These are phyloP conservation scores for Acaromyces ingoldii DNA, from an alignment of 1,284 basidiomycete species.

Conservation along the genomic window DNA sequence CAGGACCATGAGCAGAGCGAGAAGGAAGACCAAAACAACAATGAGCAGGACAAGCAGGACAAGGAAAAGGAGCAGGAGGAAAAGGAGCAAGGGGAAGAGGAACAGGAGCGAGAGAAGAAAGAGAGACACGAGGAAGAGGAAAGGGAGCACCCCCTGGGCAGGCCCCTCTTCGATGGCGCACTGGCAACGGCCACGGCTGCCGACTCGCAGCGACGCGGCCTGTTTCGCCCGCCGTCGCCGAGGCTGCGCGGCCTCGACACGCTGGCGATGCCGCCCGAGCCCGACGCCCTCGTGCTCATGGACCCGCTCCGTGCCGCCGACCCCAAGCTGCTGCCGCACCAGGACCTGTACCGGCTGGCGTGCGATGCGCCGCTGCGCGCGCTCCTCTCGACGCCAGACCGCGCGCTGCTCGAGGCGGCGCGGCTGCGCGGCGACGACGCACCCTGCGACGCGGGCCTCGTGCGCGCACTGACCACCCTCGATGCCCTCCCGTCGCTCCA, in stretches of 20 bases:
- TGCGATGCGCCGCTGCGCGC: constrained; percentile 32
- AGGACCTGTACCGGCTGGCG: constrained; percentile 36
- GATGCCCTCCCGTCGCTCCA: constrained; percentile 38
- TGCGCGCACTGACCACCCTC: constrained; percentile 37
- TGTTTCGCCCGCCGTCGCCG: constrained; percentile 29
- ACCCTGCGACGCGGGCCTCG: constrained; percentile 11
- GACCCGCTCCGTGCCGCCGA: constrained; percentile 47
- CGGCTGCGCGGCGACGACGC: constrained; percentile 30
- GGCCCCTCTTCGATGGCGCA: constrained; percentile 3
- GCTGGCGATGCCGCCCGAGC: constrained; percentile 43
- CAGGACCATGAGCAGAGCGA: background rate
- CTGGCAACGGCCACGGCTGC: background rate
- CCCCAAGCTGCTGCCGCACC: constrained; percentile 39
- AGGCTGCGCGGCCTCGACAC: constrained; percentile 28
- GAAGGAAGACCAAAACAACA: background rate
- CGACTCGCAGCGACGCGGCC: constrained; percentile 3
- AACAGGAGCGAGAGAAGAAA: background rate
- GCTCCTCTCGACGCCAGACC: constrained; percentile 24
- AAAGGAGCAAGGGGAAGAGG: background rate
- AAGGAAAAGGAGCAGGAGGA: background rate
- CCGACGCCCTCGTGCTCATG: constrained; percentile 46
- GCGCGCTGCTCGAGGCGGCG: constrained; percentile 2
- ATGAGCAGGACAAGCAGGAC: background rate
- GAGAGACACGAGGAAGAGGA: background rate
- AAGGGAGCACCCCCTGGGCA: background rate